Evolutionary conservation across 169 alveolate genomes (phyloP).

Genomic region (Plasmodium cynomolgi): DNA sequence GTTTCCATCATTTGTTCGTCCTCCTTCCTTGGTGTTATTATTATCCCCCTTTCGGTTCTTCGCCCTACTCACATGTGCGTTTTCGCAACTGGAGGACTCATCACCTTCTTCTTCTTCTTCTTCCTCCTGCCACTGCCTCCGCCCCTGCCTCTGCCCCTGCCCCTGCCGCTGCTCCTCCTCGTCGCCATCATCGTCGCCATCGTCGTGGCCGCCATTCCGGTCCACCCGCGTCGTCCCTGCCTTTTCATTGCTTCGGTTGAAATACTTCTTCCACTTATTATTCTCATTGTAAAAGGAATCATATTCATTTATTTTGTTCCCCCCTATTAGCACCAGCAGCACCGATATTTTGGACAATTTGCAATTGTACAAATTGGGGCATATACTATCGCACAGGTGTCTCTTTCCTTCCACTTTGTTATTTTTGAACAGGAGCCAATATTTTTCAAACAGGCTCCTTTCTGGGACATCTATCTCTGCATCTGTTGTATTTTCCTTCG

Average conservation of each 20-base stretch:
- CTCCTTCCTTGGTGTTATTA: neutral
- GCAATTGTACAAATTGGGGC: slow-evolving; percentile 71
- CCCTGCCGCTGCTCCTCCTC: too few species aligned
- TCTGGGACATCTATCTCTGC: neutral
- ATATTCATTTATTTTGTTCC: slow-evolving; percentile 38
- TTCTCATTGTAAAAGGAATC: slow-evolving; percentile 62
- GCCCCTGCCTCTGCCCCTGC: neutral
- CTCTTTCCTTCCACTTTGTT: slow-evolving; percentile 68
- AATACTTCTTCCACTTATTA: slow-evolving; percentile 62
- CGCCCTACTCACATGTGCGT: neutral
- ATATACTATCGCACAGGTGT: slow-evolving; percentile 56
- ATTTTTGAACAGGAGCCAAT: slow-evolving; percentile 47
- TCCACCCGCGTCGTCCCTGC: neutral
- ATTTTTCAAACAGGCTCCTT: slow-evolving; percentile 38
- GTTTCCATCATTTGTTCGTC: neutral
- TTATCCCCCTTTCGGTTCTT: neutral
- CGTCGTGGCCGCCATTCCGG: neutral
- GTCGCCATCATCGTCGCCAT: neutral
- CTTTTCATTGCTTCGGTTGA: neutral
- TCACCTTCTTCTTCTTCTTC: neutral
- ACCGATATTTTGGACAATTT: slow-evolving; percentile 44
- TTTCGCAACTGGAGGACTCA: neutral
- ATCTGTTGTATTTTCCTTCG: neutral
- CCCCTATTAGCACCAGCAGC: slow-evolving; percentile 60
- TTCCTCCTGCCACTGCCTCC: neutral